These are phyloP conservation scores for Lycium barbarum DNA, from an alignment of 257 asterid genomes.

Conservation along the genomic window DNA sequence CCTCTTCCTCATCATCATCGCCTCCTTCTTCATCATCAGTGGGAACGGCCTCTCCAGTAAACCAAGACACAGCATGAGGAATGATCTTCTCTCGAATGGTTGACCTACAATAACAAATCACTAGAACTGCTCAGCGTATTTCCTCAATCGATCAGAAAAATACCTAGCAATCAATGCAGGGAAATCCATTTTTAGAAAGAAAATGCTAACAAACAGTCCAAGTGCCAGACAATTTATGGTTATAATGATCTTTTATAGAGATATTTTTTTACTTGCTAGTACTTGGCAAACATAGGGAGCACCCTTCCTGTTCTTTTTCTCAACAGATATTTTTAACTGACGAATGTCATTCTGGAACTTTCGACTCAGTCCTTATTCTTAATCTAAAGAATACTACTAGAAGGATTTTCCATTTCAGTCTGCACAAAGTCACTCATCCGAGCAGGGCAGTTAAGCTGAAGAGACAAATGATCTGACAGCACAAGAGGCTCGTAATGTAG, in stretches of 20 bases:
- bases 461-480: not conserved
- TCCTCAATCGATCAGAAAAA: not conserved
- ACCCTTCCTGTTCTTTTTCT: not conserved
- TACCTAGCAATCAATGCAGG: not conserved
- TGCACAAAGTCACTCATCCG: not conserved
- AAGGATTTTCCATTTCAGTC: not conserved
- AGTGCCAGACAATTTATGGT: not conserved
- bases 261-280: not conserved
- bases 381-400: not conserved
- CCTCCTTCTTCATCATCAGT: slow-evolving; percentile 56
- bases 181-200: not conserved
- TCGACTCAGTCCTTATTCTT: not conserved
- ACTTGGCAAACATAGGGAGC: not conserved
- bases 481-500: not conserved
- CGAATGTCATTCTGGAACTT: not conserved
- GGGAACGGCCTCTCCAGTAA: slow-evolving; percentile 84
- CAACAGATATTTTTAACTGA: not conserved
- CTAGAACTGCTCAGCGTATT: not conserved
- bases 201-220: not conserved
- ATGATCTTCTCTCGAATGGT: slow-evolving; percentile 85
- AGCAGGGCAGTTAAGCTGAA: not conserved
- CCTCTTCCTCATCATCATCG: slow-evolving; percentile 35
- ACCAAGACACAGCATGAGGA: slow-evolving; percentile 96
- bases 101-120: slow-evolving; percentile 51
- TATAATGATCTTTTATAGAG: not conserved